Evolutionary conservation across 2,329 filamentous ascomycete species (phyloP).

Genomic region (Stachybotrys echinatus): DNA sequence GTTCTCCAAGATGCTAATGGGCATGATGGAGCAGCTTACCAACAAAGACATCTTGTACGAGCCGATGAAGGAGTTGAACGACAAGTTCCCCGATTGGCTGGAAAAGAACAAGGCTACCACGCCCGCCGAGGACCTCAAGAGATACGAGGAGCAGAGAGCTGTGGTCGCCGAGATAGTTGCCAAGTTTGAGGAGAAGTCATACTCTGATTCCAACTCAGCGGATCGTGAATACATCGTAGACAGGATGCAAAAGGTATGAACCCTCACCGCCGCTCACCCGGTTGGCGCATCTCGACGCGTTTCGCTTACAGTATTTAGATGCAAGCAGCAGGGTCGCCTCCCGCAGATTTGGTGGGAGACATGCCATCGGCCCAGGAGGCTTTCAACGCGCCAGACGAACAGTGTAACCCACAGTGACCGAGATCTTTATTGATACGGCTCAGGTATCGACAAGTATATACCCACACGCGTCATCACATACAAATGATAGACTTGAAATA

Average conservation of each 20-base stretch:
- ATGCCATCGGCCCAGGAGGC: slow-evolving; percentile 78
- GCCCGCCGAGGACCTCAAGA: slow-evolving; percentile 64
- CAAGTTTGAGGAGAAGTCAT: slow-evolving; percentile 79
- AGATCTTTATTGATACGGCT: slow-evolving; percentile 3
- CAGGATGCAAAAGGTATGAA: slow-evolving; percentile 87
- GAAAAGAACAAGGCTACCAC: slow-evolving; percentile 65
- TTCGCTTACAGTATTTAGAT: slow-evolving; percentile 54
- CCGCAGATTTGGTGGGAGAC: slow-evolving; percentile 84
- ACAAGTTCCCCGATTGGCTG: slow-evolving; percentile 90
- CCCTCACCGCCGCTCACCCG: not conserved
- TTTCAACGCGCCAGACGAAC: slow-evolving; percentile 54
- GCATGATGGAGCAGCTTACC: slow-evolving; percentile 98
- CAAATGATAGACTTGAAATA: not conserved
- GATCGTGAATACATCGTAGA: slow-evolving; percentile 94
- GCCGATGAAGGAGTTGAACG: slow-evolving; percentile 94
- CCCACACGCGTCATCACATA: slow-evolving; percentile 2
- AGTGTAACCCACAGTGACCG: slow-evolving; percentile 55
- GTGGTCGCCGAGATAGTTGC: slow-evolving; percentile 81
- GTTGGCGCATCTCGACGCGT: not conserved
- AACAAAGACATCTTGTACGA: slow-evolving; percentile 98
- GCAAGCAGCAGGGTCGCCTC: slow-evolving; percentile 91
- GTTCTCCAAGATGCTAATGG: slow-evolving; percentile 89
- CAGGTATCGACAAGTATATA: not conserved
- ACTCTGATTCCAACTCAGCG: slow-evolving; percentile 73
- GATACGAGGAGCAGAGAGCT: slow-evolving; percentile 75